Evolutionary conservation across 225 moss, liverwort and hornwort genomes (phyloP), one percentile per base, ranked within the genome.

Genomic region (Rhytidiadelphus loreus): DNA sequence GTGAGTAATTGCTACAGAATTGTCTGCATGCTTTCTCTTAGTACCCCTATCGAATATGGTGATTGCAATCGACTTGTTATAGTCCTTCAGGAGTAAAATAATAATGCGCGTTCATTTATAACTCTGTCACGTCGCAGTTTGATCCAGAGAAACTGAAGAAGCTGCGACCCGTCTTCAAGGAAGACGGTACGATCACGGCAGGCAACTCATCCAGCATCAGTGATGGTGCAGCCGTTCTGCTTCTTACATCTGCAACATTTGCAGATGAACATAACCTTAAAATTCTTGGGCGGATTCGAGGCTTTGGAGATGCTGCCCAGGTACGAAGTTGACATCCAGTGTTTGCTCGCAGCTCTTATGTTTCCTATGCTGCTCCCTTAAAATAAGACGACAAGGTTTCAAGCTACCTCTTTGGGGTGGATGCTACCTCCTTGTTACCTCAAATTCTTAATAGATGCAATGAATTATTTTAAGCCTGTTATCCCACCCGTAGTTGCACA

Each of bases 301-400:
- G 97, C 78, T 96, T 94, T 74, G 96, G 95, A 71, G 98, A 98
- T 91, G 97, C 97, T 84, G 98, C 96, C 72, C 98, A 98, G 98
- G 98, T 96, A 58, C 63, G 63, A 33, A n/a, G 39, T 83, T 79
- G 29, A 32, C 60, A 82, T 48, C n/a, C 29, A 17, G 73, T 58
- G 57, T 63, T 22, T 58, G 66, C 78, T 46, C 83, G 16, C 46
- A 62, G 29, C 62, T 59, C 35, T 41, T 84, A 22, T 73, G 11
- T 53, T 23, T 41, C 37, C 69, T 59, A 53, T 48, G 48, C 11
- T 21, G 29, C 58, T 58, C 35, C 46, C 46, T 58, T 22, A 46
- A 59, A 21, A 18, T 26, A 41, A 66, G 86, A 48, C 60, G 26
- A 46, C 73, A 60, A 60, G 44, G 33, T 43, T 72, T 58, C 84